phyloP scores from a whole-genome alignment of 106 monocot species.

The Dendrobium catenatum region DNA sequence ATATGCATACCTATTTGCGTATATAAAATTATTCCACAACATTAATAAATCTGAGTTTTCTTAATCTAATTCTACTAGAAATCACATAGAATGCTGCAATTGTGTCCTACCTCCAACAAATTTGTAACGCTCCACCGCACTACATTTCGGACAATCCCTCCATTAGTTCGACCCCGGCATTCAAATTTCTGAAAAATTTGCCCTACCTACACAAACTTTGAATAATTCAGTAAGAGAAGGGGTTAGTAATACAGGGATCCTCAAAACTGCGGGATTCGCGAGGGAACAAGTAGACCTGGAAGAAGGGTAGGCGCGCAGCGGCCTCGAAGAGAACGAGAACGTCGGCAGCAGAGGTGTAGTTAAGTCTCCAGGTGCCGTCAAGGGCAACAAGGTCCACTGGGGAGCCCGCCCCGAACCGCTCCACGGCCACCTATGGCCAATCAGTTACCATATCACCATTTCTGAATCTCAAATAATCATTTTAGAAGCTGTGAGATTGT shows the following conservation, averaged over 20 bases:
- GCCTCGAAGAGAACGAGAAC: slow-evolving; percentile 86
- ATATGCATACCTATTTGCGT: background rate
- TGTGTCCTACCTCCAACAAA: slow-evolving; percentile 63
- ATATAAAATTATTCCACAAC: background rate
- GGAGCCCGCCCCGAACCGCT: slow-evolving; percentile 49
- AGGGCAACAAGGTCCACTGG: slow-evolving; percentile 44
- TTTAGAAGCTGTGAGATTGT: background rate
- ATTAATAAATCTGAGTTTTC: background rate
- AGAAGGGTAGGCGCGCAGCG: slow-evolving; percentile 54
- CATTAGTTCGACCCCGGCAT: slow-evolving; percentile 52
- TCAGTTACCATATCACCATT: background rate
- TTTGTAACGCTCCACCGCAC: slow-evolving; percentile 81
- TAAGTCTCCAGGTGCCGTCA: slow-evolving; percentile 84
- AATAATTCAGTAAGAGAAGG: background rate
- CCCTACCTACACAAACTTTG: slow-evolving; percentile 48
- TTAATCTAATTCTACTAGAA: background rate
- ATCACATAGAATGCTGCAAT: background rate
- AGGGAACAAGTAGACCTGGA: slow-evolving; percentile 29
- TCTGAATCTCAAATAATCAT: background rate
- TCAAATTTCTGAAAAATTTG: slow-evolving; percentile 97
- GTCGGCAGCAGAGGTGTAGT: slow-evolving; percentile 82
- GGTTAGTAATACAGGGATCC: background rate
- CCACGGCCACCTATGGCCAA: slow-evolving; percentile 48
- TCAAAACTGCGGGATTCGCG: background rate
- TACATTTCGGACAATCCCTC: slow-evolving; percentile 85